phyloP scores from a whole-genome alignment of 2,329 filamentous ascomycete genomes.

The Camillea tinctor region DNA sequence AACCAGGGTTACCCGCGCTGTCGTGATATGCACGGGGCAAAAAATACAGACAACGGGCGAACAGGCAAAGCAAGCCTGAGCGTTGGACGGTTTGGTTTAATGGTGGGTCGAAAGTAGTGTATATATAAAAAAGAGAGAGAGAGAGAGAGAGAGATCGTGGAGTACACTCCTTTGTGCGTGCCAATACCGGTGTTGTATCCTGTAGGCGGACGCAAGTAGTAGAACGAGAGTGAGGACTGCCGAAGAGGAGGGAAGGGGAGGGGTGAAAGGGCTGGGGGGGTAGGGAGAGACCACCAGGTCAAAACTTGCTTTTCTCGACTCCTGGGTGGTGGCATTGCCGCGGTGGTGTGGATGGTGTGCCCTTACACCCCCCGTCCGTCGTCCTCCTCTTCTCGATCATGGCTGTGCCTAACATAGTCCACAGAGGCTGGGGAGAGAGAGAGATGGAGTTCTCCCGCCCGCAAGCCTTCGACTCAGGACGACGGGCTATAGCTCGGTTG shows the following conservation, averaged over 20 bases:
- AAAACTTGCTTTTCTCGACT: conserved; percentile 2
- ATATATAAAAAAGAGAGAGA: too few relatives aligned
- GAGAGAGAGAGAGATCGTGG: conserved; percentile 31
- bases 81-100: too few relatives aligned
- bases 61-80: conserved; percentile 24
- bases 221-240: conserved; percentile 20
- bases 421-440: conserved; percentile 25
- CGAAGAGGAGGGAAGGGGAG: conserved; percentile 17
- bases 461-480: too few relatives aligned
- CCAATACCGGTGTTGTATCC: conserved; percentile 16
- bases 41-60: conserved; percentile 30
- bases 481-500: conserved; percentile 22
- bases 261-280: not conserved
- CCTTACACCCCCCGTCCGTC: too few relatives aligned
- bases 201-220: conserved; percentile 12
- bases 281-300: not conserved
- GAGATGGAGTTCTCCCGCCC: too few relatives aligned
- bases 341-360: not conserved
- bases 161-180: conserved; percentile 32
- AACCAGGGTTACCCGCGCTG: conserved; percentile 37
- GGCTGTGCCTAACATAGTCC: conserved; percentile 18
- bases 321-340: conserved; percentile 23
- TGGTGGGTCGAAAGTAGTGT: conserved; percentile 21
- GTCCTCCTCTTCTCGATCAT: conserved; percentile 11
- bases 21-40: conserved; percentile 32